phyloP scores from a whole-genome alignment of 164 flowering plant species.

The Cinnamomum micranthum region DNA sequence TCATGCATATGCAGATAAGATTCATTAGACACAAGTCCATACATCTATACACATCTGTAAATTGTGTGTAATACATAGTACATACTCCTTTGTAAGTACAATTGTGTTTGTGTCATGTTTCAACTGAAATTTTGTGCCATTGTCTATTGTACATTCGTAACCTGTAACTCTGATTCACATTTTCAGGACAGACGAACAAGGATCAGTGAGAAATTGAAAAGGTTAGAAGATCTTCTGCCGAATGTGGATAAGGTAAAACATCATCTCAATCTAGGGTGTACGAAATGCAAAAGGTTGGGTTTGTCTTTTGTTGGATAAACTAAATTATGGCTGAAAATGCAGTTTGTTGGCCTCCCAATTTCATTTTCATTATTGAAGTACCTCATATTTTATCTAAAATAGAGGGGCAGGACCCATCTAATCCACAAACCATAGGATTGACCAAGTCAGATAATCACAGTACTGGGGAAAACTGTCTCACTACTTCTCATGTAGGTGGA shows the following conservation, averaged over 20 bases:
- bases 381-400: too few relatives aligned
- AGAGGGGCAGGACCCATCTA: too few relatives aligned
- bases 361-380: too few relatives aligned
- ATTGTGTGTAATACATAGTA: background rate
- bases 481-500: too few relatives aligned
- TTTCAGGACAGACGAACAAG: constrained; percentile 81
- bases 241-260: constrained; percentile 86
- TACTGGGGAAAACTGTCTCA: too few relatives aligned
- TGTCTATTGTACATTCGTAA: background rate
- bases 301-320: too few relatives aligned
- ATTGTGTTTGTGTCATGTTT: background rate
- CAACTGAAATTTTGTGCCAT: background rate
- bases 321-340: too few relatives aligned
- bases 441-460: too few relatives aligned
- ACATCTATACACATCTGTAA: background rate
- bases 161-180: background rate
- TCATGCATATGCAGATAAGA: background rate
- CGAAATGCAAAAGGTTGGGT: too few relatives aligned
- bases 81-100: background rate
- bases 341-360: too few relatives aligned
- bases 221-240: constrained; percentile 87
- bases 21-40: background rate
- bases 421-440: too few relatives aligned
- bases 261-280: background rate
- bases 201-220: constrained; percentile 78